These are phyloP conservation scores for Metschnikowia kofuensis DNA, from an alignment of 805 yeast genomes.

Conservation along the genomic window DNA sequence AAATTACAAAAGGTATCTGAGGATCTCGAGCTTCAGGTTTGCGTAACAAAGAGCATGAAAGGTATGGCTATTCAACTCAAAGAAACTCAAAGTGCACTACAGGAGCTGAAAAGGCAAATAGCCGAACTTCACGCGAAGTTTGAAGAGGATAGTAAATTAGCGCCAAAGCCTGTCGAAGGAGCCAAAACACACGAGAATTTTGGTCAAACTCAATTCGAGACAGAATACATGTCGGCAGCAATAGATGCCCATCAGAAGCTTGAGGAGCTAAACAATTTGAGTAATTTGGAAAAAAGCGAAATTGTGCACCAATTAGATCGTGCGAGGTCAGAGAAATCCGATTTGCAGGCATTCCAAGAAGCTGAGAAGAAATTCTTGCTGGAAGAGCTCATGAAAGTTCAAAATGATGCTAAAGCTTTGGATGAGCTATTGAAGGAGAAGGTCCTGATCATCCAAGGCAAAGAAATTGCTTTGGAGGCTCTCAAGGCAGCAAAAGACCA, in stretches of 20 bases:
- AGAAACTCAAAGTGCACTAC: not conserved
- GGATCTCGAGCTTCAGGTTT: conserved; percentile 1
- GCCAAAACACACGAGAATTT: not conserved
- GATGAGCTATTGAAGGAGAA: not conserved
- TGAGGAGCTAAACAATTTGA: not conserved
- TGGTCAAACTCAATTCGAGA: not conserved
- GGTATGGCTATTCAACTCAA: not conserved
- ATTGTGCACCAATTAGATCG: conserved; percentile 2
- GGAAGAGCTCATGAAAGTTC: not conserved
- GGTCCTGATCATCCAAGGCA: not conserved
- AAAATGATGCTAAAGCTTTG: not conserved
- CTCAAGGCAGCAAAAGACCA: conserved; percentile 2
- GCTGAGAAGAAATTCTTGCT: conserved; percentile 4
- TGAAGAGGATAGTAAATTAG: not conserved
- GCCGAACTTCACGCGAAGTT: not conserved
- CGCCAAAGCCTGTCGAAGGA: no score
- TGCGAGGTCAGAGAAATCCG: conserved; percentile 4
- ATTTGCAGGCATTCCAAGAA: conserved; percentile 8
- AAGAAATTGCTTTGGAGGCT: not conserved
- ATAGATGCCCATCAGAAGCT: not conserved
- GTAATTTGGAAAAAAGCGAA: conserved; percentile 5
- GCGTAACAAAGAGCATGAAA: not conserved
- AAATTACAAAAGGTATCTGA: conserved; percentile 3
- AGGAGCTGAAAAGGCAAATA: not conserved
- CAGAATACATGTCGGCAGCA: not conserved